phyloP scores from a whole-genome alignment of 257 asterid species.

The Primulina tabacum region DNA sequence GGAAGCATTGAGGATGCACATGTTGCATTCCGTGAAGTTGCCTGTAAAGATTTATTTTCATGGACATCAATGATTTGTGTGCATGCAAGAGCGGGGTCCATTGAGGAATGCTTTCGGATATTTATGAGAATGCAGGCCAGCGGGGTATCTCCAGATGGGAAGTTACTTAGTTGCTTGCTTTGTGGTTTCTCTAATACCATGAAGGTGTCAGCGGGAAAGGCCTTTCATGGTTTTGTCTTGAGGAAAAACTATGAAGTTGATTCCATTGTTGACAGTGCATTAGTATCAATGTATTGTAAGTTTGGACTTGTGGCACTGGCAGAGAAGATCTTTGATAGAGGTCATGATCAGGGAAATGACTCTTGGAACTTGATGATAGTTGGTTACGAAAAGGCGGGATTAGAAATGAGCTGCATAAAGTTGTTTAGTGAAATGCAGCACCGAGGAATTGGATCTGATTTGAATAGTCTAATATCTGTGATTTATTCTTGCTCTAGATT shows the following conservation, averaged over 20 bases:
- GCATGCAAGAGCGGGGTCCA: slow-evolving; percentile 45
- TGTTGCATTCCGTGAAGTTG: slow-evolving; percentile 51
- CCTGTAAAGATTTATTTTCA: slow-evolving; percentile 54
- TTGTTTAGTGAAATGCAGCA: slow-evolving; percentile 62
- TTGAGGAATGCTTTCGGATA: slow-evolving; percentile 38
- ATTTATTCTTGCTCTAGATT: slow-evolving; percentile 60
- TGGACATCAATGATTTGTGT: slow-evolving; percentile 60
- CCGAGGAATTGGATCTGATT: slow-evolving; percentile 39
- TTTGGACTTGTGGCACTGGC: slow-evolving; percentile 46
- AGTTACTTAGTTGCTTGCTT: slow-evolving; percentile 57
- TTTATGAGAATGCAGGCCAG: slow-evolving; percentile 49
- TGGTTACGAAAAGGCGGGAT: slow-evolving; percentile 61
- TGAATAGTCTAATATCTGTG: slow-evolving; percentile 48
- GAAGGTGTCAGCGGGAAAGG: slow-evolving; percentile 49
- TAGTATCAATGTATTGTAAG: slow-evolving; percentile 71
- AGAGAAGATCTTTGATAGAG: slow-evolving; percentile 42
- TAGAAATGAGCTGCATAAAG: slow-evolving; percentile 45
- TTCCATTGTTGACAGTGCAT: slow-evolving; percentile 38
- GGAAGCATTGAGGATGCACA: slow-evolving; percentile 49
- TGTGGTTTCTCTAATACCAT: slow-evolving; percentile 42
- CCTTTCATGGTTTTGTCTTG: slow-evolving; percentile 61
- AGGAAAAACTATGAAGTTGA: slow-evolving; percentile 44
- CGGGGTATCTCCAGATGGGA: slow-evolving; percentile 60
- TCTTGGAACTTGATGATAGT: slow-evolving; percentile 57
- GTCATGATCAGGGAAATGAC: slow-evolving; percentile 37